Percentiles rank a stretch among this genome's conserved stretches.
phyloP scores from a whole-genome alignment of 2,329 filamentous ascomycete genomes.

The Bipolaris victoriae region DNA sequence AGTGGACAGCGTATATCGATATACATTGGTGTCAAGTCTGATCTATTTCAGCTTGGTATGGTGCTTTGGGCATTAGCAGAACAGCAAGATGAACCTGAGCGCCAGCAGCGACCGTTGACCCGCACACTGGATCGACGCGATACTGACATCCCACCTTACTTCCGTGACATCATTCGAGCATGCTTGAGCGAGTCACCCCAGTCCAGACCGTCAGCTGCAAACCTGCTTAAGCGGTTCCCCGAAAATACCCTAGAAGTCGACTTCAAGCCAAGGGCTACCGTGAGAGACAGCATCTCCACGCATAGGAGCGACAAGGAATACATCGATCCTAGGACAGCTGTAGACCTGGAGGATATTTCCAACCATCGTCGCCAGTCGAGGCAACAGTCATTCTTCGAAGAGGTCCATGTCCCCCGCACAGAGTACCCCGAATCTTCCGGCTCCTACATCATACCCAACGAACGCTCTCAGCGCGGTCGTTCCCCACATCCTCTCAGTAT shows the following conservation, averaged over 20 bases:
- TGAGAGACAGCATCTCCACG: constrained; percentile 47
- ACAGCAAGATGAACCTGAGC: constrained; percentile 88
- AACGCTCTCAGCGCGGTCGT: constrained; percentile 32
- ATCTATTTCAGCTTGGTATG: constrained; percentile 96
- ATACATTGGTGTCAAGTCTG: constrained; percentile 98
- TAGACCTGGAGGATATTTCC: constrained; percentile 53
- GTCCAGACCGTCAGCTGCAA: constrained; percentile 72
- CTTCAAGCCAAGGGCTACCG: constrained; percentile 21
- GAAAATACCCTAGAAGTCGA: constrained; percentile 22
- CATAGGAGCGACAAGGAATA: constrained; percentile 56
- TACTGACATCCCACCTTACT: constrained; percentile 76
- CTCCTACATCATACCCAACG: constrained; percentile 50
- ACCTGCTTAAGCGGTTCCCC: constrained; percentile 62
- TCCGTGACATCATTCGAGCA: constrained; percentile 72
- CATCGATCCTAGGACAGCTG: constrained; percentile 54
- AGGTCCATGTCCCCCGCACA: constrained; percentile 47
- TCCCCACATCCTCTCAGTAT: constrained; percentile 27
- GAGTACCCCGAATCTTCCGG: constrained; percentile 54
- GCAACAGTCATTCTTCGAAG: constrained; percentile 41
- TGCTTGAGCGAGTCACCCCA: constrained; percentile 80
- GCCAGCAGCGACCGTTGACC: constrained; percentile 70
- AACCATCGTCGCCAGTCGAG: constrained; percentile 35
- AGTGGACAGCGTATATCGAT: constrained; percentile 90
- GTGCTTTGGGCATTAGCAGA: constrained; percentile 91
- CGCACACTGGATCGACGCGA: constrained; percentile 29